Evolutionary conservation across 2,329 filamentous ascomycete genomes (phyloP), one percentile per base, ranked within the genome.

Genomic region (Ophiostoma novo-ulmi): DNA sequence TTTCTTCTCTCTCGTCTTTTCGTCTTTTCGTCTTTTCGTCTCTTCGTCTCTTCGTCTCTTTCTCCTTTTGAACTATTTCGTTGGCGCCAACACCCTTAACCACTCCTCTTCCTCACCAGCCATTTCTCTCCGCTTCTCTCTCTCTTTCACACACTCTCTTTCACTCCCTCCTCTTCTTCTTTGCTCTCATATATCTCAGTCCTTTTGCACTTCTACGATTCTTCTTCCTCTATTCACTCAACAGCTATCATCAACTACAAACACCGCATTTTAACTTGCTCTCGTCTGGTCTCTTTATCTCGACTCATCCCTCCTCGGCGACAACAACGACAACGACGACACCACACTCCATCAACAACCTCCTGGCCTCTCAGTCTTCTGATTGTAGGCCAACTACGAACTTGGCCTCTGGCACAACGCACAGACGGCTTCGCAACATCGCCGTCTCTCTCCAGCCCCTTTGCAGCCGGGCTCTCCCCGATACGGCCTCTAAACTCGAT

Each of bases 1-100:
- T 36, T 69, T 69, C 26, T 39, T 69, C 3, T 31, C 31, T 58
- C 58, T 48, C 67, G 36, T 68, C 48, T 55, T 52, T 52, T 31
- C n/a, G 20, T n/a, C n/a, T 14, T 10, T 58, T 58, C 17, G 7
- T n/a, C 55, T 22, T 6, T 64, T 48, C 67, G 36, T 68, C 48
- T 55, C 61, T 52, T 31, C n/a, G 20, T n/a, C n/a, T 14, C 8
- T 58, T 58, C 17, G 7, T n/a, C 55, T 52, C 48, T 22, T 6
- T 64, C n/a, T 31, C 55, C 41, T 52, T 68, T 36, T n/a, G 7
- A 58, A 55, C 31, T 52, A 44, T 39, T 58, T 64, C 20, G 36
- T 39, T 65, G 63, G 35, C 63, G 35, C 63, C 31, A 20, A 5
- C 31, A 36, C 58, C 35, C 8, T 63, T 44, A n/a, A 31, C 68